Base-by-base conservation (phyloP, 352 stramenopile species). In the Globisporangium parvum region DNA sequence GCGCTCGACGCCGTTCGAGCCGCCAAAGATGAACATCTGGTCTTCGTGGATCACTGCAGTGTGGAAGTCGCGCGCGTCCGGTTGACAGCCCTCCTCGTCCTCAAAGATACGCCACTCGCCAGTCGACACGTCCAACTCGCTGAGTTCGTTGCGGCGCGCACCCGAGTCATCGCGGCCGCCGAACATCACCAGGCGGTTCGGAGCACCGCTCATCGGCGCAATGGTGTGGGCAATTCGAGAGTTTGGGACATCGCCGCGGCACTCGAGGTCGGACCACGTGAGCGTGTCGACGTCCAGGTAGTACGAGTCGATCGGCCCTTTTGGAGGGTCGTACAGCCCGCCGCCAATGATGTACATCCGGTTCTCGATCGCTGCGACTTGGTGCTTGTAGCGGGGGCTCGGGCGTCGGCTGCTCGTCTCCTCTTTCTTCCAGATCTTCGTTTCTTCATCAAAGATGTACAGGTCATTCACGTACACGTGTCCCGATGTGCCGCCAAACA, bases 391-490 rank as follows among this genome's bases (percentile, higher is more conserved):
- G 53, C 83, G 77, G 1, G 83, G 83, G 40, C 76, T 91, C 24
- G 83, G 83, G 2, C 72, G 74, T 14, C 70, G 74, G 28, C 83
- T 80, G 17, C 52, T 63, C 17, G 78, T 91, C 46, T 87, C 77
- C 46, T 80, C 72, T 54, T 89, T 89, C 47, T 62, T 80, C 83
- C 83, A 93, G 18, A 77, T 60, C 63, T 77, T 82, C 11, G 75
- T 86, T 26, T 72, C 58, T 59, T 93, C 78, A 54, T 93, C 73
- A 48, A 91, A 93, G 6, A 91, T 67, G 66, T 90, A 93, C 12
- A 93, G 54, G 60, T 93, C 83, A 61, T 91, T 93, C 23, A 93
- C 83, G 62, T 93, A 91, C 11, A 88, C 75, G 37, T 93, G 80
- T 12, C 82, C 80, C 1, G 80, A 91, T 0, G 82, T 93, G 46